Conservation (phyloP, 2,329 filamentous ascomycete species). For the Phoma sp. region DNA sequence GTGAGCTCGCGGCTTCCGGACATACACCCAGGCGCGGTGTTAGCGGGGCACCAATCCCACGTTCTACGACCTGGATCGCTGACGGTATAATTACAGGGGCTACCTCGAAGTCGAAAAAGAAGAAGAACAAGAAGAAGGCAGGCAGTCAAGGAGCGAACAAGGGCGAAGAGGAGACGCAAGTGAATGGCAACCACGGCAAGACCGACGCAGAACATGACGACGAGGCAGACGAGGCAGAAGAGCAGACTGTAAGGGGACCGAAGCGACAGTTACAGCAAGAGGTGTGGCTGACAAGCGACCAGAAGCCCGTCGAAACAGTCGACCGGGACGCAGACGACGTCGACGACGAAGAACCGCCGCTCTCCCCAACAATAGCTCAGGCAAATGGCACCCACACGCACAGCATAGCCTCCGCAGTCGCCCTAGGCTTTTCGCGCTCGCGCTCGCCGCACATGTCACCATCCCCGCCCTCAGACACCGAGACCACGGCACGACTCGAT, state of each 20-base stretch:
- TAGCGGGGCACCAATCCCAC: neutral
- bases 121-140: slow-evolving; percentile 51
- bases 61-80: slow-evolving; percentile 14
- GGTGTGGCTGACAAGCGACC: neutral
- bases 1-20: slow-evolving; percentile 38
- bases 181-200: slow-evolving; percentile 35
- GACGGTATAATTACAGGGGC: slow-evolving; percentile 31
- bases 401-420: slow-evolving; percentile 49
- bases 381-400: slow-evolving; percentile 43
- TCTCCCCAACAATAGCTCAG: slow-evolving; percentile 38
- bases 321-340: slow-evolving; percentile 46
- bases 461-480: slow-evolving; percentile 47
- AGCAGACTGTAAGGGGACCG: slow-evolving; percentile 42
- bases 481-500: slow-evolving; percentile 67
- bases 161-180: slow-evolving; percentile 35
- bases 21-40: slow-evolving; percentile 13
- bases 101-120: slow-evolving; percentile 49
- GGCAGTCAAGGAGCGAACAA: slow-evolving; percentile 27
- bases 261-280: neutral
- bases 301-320: slow-evolving; percentile 33
- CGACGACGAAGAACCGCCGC: slow-evolving; percentile 43
- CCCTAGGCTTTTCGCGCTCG: slow-evolving; percentile 46
- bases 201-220: slow-evolving; percentile 38
- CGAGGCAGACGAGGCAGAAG: slow-evolving; percentile 38
- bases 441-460: slow-evolving; percentile 45